phyloP scores from a whole-genome alignment of 169 alveolate species.

The Ichthyophthirius multifiliis region DNA sequence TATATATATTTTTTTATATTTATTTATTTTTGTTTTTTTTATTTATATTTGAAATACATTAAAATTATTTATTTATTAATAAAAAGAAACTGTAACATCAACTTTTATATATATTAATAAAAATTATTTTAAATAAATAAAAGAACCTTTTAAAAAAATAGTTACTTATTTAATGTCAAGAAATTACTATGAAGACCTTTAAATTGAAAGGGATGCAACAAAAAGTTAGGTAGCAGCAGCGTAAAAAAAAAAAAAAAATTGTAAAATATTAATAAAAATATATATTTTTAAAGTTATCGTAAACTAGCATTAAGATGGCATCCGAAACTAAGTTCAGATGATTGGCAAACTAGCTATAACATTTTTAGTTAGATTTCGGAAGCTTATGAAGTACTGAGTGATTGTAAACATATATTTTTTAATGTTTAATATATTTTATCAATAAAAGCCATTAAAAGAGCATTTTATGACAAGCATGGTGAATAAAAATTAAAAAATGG shows the following conservation, averaged over 20 bases:
- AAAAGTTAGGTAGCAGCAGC: conserved; percentile 65
- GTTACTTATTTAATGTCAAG: too few species aligned
- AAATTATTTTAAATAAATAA: too few species aligned
- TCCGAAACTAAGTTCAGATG: conserved; percentile 62
- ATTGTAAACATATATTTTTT: too few species aligned
- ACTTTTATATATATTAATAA: too few species aligned
- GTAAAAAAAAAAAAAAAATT: conserved; percentile 6
- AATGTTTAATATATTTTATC: neutral
- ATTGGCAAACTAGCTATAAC: conserved; percentile 50
- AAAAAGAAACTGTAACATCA: too few species aligned
- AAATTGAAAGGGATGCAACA: conserved; percentile 53
- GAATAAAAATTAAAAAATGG: conserved; percentile 58
- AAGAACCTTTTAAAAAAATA: too few species aligned
- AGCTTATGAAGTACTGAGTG: conserved; percentile 77
- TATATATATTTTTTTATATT: too few species aligned
- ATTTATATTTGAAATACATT: too few species aligned
- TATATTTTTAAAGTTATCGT: conserved; percentile 21
- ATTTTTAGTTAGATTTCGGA: conserved; percentile 69
- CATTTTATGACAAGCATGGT: conserved; percentile 65
- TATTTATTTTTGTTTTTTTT: too few species aligned
- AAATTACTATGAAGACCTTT: conserved; percentile 70
- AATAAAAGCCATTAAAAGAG: conserved; percentile 29
- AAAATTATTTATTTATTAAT: too few species aligned
- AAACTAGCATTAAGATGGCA: conserved; percentile 69
- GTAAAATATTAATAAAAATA: too few species aligned